These are phyloP conservation scores for Cutaneotrichosporon sp. DNA, from an alignment of 1,284 basidiomycete genomes.

Conservation along the genomic window DNA sequence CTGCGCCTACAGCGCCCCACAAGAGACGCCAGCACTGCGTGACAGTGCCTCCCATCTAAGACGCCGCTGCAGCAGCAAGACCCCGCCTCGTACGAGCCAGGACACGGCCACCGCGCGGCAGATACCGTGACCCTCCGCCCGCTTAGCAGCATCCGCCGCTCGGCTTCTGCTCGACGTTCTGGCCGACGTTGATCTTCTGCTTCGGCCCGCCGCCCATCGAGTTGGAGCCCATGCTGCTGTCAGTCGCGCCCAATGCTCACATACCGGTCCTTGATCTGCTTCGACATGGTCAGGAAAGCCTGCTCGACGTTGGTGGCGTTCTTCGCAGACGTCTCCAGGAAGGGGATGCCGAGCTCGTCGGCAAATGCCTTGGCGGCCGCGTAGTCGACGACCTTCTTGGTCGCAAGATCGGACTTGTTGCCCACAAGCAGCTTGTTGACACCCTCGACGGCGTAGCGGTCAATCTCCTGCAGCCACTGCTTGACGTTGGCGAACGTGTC, in stretches of 20 bases:
- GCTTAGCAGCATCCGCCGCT: conserved; percentile 71
- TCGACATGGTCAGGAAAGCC: conserved; percentile 99
- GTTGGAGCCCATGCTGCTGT: conserved; percentile 57
- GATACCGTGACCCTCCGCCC: conserved; percentile 6
- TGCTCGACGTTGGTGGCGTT: conserved; percentile 98
- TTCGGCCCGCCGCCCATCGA: conserved; percentile 55
- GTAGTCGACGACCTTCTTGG: conserved; percentile 99
- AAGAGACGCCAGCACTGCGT: conserved; percentile 12
- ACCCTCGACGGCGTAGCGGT: conserved; percentile 97
- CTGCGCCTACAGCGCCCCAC: conserved; percentile 12
- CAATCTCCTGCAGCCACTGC: conserved; percentile 99
- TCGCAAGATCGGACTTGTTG: conserved; percentile 95
- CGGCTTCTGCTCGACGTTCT: conserved; percentile 71
- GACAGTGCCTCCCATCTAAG: conserved; percentile 15
- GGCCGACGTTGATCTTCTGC: conserved; percentile 61
- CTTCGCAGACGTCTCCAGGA: conserved; percentile 99
- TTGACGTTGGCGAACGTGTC: conserved; percentile 89
- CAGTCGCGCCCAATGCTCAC: conserved; percentile 17
- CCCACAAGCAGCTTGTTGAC: conserved; percentile 98
- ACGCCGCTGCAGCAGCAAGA: conserved; percentile 5
- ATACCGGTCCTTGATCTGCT: conserved; percentile 90
- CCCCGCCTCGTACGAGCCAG: neutral
- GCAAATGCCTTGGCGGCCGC: conserved; percentile 97
- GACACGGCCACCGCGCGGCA: neutral
- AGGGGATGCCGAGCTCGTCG: conserved; percentile 89